These are phyloP conservation scores for Suillus decipiens DNA, from an alignment of 768 basidiomycete species.

Conservation along the genomic window DNA sequence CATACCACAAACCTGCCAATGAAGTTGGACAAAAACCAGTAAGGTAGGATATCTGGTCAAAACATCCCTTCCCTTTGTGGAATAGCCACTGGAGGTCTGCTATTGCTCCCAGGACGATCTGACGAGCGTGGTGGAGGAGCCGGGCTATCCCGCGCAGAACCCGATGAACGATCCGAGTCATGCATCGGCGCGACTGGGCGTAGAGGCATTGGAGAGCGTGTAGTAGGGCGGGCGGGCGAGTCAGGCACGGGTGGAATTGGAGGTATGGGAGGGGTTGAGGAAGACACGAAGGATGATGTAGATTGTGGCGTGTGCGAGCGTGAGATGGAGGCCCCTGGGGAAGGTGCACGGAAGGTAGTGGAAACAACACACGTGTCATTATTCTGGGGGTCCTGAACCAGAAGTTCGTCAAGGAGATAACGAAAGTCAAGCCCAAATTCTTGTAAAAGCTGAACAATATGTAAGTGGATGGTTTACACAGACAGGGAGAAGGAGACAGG, in stretches of 20 bases:
- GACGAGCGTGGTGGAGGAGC: conserved; percentile 66
- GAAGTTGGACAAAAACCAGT: neutral
- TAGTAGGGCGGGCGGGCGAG: conserved; percentile 30
- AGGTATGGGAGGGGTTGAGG: conserved; percentile 8
- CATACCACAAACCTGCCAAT: neutral
- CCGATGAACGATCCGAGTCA: conserved; percentile 31
- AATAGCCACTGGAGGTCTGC: conserved; percentile 51
- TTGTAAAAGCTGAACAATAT: conserved; percentile 64
- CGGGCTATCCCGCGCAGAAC: conserved; percentile 36
- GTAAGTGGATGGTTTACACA: conserved; percentile 6
- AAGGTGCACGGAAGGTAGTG: conserved; percentile 19
- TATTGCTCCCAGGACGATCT: conserved; percentile 62
- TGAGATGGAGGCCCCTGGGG: conserved; percentile 27
- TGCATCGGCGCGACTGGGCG: conserved; percentile 17
- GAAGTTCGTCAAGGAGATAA: conserved; percentile 80
- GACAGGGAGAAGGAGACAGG: neutral
- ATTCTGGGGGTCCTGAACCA: conserved; percentile 52
- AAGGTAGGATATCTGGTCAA: conserved; percentile 29
- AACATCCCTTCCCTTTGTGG: conserved; percentile 67
- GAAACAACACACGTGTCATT: conserved; percentile 33
- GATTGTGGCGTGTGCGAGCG: conserved; percentile 21
- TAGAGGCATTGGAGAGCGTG: conserved; percentile 25
- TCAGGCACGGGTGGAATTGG: conserved; percentile 22
- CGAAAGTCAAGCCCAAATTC: conserved; percentile 95
- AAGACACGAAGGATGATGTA: conserved; percentile 5